These are phyloP conservation scores for Bothriochloa decipiens DNA, from an alignment of 176 grass and related monocot genomes.

Conservation along the genomic window DNA sequence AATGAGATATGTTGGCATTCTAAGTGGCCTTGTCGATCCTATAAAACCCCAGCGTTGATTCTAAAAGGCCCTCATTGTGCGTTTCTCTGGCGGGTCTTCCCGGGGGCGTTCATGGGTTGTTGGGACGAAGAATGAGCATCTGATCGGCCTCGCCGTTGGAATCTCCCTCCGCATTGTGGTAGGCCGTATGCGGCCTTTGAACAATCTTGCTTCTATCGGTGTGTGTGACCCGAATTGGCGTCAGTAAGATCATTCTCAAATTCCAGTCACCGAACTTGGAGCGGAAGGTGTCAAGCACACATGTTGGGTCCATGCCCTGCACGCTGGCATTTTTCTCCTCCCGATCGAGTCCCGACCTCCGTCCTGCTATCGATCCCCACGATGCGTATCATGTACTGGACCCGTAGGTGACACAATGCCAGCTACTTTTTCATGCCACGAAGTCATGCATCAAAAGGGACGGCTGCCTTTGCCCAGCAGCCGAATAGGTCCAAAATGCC, in stretches of 20 bases:
- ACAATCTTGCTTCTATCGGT: no score
- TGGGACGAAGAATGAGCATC: no score
- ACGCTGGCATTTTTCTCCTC: background rate
- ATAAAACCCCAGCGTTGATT: no score
- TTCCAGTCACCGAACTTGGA: background rate
- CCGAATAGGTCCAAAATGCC: conserved; percentile 50
- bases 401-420: conserved; percentile 20
- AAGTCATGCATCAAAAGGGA: conserved; percentile 19
- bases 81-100: no score
- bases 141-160: no score
- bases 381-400: conserved; percentile 11
- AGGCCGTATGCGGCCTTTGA: no score
- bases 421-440: conserved; percentile 41
- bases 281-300: background rate
- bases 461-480: conserved; percentile 31
- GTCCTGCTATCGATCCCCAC: conserved; percentile 27
- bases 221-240: no score
- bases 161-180: no score
- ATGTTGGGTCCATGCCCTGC: conserved; percentile 21
- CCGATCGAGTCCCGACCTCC: background rate
- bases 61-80: no score
- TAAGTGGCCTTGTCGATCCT: no score
- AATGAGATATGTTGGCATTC: no score
- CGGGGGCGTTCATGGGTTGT: no score
- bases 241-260: background rate